These are phyloP conservation scores for Camelina hispida DNA, from an alignment of 345 rosid genomes.

Conservation along the genomic window DNA sequence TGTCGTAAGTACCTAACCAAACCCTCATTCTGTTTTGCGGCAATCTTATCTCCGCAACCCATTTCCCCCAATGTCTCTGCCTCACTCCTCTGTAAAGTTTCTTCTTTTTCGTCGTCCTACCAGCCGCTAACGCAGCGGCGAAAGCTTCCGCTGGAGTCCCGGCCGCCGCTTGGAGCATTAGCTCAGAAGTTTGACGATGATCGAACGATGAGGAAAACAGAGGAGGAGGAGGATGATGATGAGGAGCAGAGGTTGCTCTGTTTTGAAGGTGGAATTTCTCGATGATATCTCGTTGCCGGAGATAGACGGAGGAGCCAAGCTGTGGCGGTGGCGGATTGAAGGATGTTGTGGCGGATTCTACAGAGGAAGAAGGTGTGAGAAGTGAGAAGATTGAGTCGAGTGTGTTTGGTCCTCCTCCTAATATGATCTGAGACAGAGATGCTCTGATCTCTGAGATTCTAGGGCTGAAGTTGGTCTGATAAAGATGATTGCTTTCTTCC, in stretches of 20 bases:
- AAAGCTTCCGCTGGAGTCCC: constrained; percentile 23
- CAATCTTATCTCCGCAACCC: constrained; percentile 97
- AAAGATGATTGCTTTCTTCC: constrained; percentile 47
- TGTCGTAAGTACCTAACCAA: constrained; percentile 94
- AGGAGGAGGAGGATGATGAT: constrained; percentile 35
- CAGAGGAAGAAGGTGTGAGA: constrained; percentile 47
- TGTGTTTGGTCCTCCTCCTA: constrained; percentile 75
- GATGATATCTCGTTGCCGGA: constrained; percentile 80
- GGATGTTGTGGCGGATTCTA: constrained; percentile 31
- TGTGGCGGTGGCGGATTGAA: constrained; percentile 48
- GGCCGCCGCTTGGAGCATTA: constrained; percentile 6
- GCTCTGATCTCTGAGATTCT: constrained; percentile 53
- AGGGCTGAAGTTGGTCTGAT: constrained; percentile 31
- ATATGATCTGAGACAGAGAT: constrained; percentile 72
- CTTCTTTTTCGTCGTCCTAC: constrained; percentile 52
- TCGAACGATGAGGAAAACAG: constrained; percentile 40
- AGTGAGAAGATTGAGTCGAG: constrained; percentile 86
- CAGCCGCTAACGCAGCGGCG: constrained; percentile 40
- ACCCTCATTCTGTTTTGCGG: constrained; percentile 97
- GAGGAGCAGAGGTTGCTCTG: constrained; percentile 41
- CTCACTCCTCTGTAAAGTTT: constrained; percentile 97
- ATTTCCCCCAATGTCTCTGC: constrained; percentile 99
- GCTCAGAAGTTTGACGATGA: constrained; percentile 25
- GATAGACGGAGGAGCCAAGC: constrained; percentile 84
- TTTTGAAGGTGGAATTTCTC: constrained; percentile 63